phyloP scores from a whole-genome alignment of 371 early-diverging fungal genomes.

The Dichotomocladium elegans region DNA sequence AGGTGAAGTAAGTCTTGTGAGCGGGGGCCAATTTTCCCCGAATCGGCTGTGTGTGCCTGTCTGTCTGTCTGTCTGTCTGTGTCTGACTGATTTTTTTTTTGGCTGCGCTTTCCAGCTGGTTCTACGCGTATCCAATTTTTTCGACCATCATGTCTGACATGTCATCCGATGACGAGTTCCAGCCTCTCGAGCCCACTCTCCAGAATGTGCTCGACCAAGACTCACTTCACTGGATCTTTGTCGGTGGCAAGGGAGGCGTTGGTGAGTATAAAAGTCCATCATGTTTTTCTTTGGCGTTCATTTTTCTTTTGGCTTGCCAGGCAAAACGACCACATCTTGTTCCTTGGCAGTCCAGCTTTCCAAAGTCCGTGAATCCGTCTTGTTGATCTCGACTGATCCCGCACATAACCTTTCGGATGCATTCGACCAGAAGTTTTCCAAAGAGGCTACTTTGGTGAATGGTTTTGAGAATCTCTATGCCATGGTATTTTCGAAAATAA shows the following conservation, averaged over 20 bases:
- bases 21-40: too few relatives aligned
- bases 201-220: conserved; percentile 95
- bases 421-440: conserved; percentile 97
- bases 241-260: conserved; percentile 98
- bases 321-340: conserved; percentile 72
- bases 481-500: conserved; percentile 79
- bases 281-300: conserved; percentile 2
- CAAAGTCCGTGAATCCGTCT: conserved; percentile 87
- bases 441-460: conserved; percentile 91
- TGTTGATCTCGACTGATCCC: conserved; percentile 98
- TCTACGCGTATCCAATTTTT: too few relatives aligned
- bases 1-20: too few relatives aligned
- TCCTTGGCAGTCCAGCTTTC: conserved; percentile 91
- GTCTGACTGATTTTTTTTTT: too few relatives aligned
- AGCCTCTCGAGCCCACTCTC: conserved; percentile 77
- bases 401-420: conserved; percentile 99
- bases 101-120: too few relatives aligned
- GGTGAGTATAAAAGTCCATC: conserved; percentile 58
- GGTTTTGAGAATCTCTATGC: conserved; percentile 94
- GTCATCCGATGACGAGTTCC: conserved; percentile 56
- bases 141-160: conserved; percentile 41
- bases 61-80: too few relatives aligned
- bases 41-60: too few relatives aligned
- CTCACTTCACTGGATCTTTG: conserved; percentile 96
- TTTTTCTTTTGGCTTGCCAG: conserved; percentile 18